A percentile compares a stretch with the other conserved stretches of the same genome.
Conservation (phyloP, 2,329 filamentous ascomycete species). For the Fusarium avenaceum region DNA sequence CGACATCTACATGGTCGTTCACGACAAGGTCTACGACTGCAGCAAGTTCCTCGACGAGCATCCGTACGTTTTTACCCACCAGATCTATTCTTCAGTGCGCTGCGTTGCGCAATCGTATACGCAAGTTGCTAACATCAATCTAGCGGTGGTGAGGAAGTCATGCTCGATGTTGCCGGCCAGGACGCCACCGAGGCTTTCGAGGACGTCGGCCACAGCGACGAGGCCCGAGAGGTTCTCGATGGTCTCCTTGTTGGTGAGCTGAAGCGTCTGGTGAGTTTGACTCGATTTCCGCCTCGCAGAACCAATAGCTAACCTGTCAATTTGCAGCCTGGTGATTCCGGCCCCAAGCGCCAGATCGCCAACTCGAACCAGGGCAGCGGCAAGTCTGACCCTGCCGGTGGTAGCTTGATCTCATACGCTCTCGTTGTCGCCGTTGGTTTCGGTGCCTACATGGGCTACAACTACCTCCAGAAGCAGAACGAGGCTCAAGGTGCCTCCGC, state of each 20-base stretch:
- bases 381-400: slow-evolving; percentile 62
- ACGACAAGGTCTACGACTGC: slow-evolving; percentile 96
- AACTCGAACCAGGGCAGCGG: slow-evolving; percentile 64
- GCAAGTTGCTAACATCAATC: slow-evolving; percentile 34
- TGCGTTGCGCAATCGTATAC: slow-evolving; percentile 8
- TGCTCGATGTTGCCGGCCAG: slow-evolving; percentile 95
- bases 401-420: slow-evolving; percentile 86
- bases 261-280: slow-evolving; percentile 79
- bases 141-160: slow-evolving; percentile 97
- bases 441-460: slow-evolving; percentile 84
- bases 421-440: slow-evolving; percentile 82
- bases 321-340: slow-evolving; percentile 80
- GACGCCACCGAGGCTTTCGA: slow-evolving; percentile 98
- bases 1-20: slow-evolving; percentile 90
- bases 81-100: background rate
- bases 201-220: slow-evolving; percentile 98
- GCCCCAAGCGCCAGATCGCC: slow-evolving; percentile 67
- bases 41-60: slow-evolving; percentile 96
- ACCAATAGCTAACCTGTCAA: slow-evolving; percentile 43
- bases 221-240: slow-evolving; percentile 93
- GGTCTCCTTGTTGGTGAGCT: slow-evolving; percentile 80
- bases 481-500: slow-evolving; percentile 44
- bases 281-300: background rate
- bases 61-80: slow-evolving; percentile 70
- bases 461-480: slow-evolving; percentile 79